Conservation (phyloP, 202 grass and related monocot genomes). For the Hordeum pubiflorum region DNA sequence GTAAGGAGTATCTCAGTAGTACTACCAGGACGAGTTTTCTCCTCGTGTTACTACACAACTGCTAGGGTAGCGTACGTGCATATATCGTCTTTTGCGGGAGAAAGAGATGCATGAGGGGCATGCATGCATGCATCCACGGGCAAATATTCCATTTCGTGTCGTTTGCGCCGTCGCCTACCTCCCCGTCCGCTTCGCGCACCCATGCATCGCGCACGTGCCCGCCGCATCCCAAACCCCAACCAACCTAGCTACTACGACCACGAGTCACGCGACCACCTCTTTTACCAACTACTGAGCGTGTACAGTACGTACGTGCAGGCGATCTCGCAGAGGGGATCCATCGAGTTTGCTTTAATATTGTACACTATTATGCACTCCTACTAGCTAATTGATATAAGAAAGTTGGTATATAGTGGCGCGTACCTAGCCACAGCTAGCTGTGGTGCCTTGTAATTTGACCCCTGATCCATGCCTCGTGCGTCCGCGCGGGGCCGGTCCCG, state of each 20-base stretch:
- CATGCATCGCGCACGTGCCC: constrained; percentile 38
- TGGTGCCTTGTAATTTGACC: background rate
- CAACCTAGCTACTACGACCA: background rate
- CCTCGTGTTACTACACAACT: background rate
- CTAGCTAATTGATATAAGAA: background rate
- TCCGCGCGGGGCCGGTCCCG: background rate
- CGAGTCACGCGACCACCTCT: background rate
- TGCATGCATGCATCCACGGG: constrained; percentile 9
- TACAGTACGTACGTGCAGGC: background rate
- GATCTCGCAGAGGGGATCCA: background rate
- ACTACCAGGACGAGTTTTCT: background rate
- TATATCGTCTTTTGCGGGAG: background rate
- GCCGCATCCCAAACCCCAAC: background rate
- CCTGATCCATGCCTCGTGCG: background rate
- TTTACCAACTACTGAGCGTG: background rate
- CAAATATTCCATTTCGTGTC: constrained; percentile 59
- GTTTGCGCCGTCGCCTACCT: constrained; percentile 41
- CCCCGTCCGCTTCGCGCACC: constrained; percentile 15
- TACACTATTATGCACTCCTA: too few species aligned
- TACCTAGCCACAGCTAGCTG: background rate
- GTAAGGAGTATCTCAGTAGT: background rate
- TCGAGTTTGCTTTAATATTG: background rate
- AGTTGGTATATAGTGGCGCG: background rate
- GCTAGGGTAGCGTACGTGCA: background rate
- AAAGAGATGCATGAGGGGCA: background rate